Base-by-base conservation (phyloP, 495 filamentous ascomycete species). In the Immersiella caudata region DNA sequence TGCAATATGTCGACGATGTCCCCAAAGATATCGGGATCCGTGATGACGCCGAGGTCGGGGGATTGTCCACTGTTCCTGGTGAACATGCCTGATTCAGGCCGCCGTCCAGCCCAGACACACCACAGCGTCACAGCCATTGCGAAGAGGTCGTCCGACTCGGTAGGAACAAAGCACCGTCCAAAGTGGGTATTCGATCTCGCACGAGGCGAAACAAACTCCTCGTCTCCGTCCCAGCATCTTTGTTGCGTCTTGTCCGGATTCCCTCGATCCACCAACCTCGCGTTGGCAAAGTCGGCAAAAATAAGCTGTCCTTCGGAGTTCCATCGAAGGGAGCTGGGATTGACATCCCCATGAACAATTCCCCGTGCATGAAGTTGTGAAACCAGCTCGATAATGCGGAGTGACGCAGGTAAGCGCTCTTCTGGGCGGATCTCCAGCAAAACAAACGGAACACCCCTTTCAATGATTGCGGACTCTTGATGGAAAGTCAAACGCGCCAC, bases 41-140 rank as follows among this genome's bases (percentile, higher is more conserved):
- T 49, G 52, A 66, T 66, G 14, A 66, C 63, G 33, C 55, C 27
- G 6, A 66, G 63, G n/a, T 66, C 63, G 14, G 54, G 21, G 18
- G 26, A 36, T 2, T 25, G 24, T 1, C 27, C 49, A 8, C 20
- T 54, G 21, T 59, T 57, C 2, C 20, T 54, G 33, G 20, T 59
- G 54, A 66, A 66, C 54, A 66, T 58, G 16, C 29, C 54, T 5
- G 8, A 21, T 3, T 57, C 52, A 12, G 63, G 63, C 7, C 25
- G 27, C 35, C 35, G 52, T 1, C 63, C 52, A 16, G 63, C 63
- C 63, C 63, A 66, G 9, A 66, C 24, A 35, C 52, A 59, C 63
- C 63, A 66, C 11, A 66, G 49, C 3, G 63, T 66, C n/a, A 66
- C 52, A 6, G 63, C 29, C 33, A 59, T 49, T 4, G 63, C 52